phyloP scores from a whole-genome alignment of 1,284 basidiomycete genomes.

The Fomitiporia mediterranea region DNA sequence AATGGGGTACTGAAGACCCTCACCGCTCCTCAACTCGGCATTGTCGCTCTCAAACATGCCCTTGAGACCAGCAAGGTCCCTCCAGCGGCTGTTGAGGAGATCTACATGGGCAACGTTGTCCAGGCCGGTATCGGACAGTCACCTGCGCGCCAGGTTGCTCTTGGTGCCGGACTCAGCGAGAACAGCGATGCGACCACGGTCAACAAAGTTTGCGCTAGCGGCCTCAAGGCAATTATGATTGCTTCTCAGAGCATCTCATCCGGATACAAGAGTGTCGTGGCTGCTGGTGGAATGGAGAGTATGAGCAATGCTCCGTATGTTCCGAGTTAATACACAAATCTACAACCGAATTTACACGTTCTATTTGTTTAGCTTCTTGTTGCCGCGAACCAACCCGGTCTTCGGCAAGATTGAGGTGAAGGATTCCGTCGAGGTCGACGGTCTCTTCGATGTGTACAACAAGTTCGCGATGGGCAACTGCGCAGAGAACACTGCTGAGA shows the following conservation, averaged over 20 bases:
- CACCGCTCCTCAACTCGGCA: conserved; percentile 89
- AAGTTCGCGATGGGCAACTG: conserved; percentile 97
- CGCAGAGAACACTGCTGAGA: conserved; percentile 83
- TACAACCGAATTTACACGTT: too few species aligned
- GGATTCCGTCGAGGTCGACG: conserved; percentile 90
- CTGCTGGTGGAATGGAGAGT: conserved; percentile 95
- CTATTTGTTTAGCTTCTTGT: conserved; percentile 56
- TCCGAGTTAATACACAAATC: too few species aligned
- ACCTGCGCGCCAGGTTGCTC: conserved; percentile 92
- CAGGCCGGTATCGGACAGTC: conserved; percentile 96
- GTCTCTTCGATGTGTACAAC: conserved; percentile 95
- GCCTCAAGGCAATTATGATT: conserved; percentile 92
- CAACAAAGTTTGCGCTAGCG: conserved; percentile 98
- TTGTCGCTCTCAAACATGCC: conserved; percentile 86
- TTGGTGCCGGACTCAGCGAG: conserved; percentile 77
- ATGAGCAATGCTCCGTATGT: conserved; percentile 95
- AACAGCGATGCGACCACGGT: conserved; percentile 96
- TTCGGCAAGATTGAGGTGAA: conserved; percentile 88
- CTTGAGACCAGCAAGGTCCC: conserved; percentile 78
- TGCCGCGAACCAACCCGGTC: conserved; percentile 81
- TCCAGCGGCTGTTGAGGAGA: conserved; percentile 83
- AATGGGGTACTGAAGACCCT: conserved; percentile 87
- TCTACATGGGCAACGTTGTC: conserved; percentile 96
- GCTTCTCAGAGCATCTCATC: conserved; percentile 87
- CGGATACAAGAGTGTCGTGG: conserved; percentile 84